Conservation (phyloP, 1,284 basidiomycete genomes). For the Moesziomyces globuligerus region DNA sequence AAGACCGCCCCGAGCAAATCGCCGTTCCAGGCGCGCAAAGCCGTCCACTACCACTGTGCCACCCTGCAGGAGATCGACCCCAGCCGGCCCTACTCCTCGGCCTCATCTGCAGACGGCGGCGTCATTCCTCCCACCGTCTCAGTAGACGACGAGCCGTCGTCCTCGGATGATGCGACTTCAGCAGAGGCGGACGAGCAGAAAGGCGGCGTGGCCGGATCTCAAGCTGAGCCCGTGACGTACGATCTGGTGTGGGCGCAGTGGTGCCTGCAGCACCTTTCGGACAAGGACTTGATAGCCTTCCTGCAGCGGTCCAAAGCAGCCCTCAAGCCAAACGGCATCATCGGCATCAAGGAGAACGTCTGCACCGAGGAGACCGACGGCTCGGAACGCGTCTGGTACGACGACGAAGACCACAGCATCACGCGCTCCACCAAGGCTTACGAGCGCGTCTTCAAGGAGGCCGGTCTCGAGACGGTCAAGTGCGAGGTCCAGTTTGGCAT, state of each 20-base stretch:
- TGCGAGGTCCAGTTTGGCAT: constrained; percentile 61
- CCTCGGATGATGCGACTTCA: not conserved
- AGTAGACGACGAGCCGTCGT: constrained; percentile 17
- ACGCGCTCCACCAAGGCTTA: constrained; percentile 62
- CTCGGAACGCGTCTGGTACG: constrained; percentile 61
- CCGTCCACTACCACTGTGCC: constrained; percentile 60
- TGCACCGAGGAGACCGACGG: constrained; percentile 62
- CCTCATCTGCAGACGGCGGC: constrained; percentile 13
- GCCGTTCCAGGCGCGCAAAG: constrained; percentile 60
- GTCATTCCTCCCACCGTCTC: constrained; percentile 35
- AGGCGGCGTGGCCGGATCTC: constrained; percentile 33
- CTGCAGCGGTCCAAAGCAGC: constrained; percentile 51
- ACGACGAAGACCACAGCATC: constrained; percentile 65
- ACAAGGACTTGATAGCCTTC: constrained; percentile 61
- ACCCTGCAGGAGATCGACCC: constrained; percentile 64
- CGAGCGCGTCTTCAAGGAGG: constrained; percentile 62
- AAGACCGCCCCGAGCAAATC: constrained; percentile 42
- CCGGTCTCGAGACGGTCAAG: constrained; percentile 59
- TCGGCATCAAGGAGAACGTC: constrained; percentile 66
- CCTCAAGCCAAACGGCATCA: constrained; percentile 56
- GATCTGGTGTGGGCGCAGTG: constrained; percentile 66
- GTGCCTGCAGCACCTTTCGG: constrained; percentile 66
- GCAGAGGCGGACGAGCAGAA: not conserved
- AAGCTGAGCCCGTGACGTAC: constrained; percentile 48
- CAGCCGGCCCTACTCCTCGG: constrained; percentile 40